These are phyloP conservation scores for Lasiodiplodia sp. DNA, from an alignment of 2,329 filamentous ascomycete genomes.

Conservation along the genomic window DNA sequence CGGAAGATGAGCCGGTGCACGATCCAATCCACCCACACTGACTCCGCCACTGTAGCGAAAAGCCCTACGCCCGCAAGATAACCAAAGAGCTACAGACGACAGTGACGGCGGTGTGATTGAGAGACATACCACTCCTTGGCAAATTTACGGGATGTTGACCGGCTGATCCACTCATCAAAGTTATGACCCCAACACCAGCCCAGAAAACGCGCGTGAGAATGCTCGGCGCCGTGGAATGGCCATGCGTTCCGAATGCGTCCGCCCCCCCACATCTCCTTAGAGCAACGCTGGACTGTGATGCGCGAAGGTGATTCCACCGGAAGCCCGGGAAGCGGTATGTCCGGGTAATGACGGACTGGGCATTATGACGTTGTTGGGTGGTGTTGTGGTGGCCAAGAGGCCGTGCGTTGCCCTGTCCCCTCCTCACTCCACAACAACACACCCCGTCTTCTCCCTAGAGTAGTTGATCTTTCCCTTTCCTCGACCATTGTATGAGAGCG, in stretches of 20 bases:
- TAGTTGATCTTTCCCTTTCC: neutral
- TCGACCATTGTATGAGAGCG: neutral
- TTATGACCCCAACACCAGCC: neutral
- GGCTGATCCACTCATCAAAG: neutral
- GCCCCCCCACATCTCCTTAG: too few relatives aligned
- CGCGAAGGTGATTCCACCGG: neutral
- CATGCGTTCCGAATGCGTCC: neutral
- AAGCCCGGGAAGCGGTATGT: neutral
- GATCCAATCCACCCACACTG: too few relatives aligned
- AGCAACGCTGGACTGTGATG: too few relatives aligned
- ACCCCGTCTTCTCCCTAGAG: neutral
- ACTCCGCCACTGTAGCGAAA: neutral
- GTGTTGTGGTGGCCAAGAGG: neutral
- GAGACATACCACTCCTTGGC: neutral
- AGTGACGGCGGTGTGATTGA: neutral
- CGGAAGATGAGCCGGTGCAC: too few relatives aligned
- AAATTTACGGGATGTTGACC: neutral
- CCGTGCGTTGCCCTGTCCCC: neutral
- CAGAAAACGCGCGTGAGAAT: too few relatives aligned
- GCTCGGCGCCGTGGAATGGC: neutral
- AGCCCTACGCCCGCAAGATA: too few relatives aligned
- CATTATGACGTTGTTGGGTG: neutral
- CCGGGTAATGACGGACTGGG: neutral
- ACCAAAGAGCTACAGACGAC: too few relatives aligned
- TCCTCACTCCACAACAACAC: neutral